These are phyloP conservation scores for Cryoendolithus antarcticus DNA, from an alignment of 2,329 filamentous ascomycete species.

Conservation along the genomic window DNA sequence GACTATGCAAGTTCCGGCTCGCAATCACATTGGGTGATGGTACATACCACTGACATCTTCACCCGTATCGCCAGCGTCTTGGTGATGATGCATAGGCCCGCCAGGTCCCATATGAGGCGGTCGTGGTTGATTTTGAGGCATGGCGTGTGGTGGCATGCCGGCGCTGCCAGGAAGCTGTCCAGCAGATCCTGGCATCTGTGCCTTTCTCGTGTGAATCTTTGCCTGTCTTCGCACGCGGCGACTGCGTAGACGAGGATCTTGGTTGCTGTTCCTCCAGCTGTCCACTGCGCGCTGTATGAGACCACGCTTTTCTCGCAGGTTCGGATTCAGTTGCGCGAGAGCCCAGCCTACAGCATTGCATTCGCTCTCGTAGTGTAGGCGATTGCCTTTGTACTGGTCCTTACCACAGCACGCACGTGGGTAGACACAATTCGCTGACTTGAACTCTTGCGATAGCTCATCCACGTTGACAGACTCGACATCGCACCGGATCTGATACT, in stretches of 20 bases:
- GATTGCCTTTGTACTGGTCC: constrained; percentile 92
- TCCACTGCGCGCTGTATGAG: constrained; percentile 95
- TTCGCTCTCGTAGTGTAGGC: constrained; percentile 91
- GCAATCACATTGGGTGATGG: constrained; percentile 64
- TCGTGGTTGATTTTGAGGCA: constrained; percentile 42
- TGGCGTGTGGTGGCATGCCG: constrained; percentile 50
- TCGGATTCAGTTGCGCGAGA: constrained; percentile 81
- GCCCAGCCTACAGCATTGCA: constrained; percentile 99
- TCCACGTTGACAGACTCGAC: constrained; percentile 94
- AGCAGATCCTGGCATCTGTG: constrained; percentile 12
- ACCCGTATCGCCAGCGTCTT: constrained; percentile 53
- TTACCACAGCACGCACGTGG: constrained; percentile 89
- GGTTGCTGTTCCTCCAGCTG: constrained; percentile 98
- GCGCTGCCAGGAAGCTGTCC: constrained; percentile 54
- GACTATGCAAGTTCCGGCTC: background rate
- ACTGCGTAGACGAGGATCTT: constrained; percentile 82
- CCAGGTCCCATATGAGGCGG: constrained; percentile 52
- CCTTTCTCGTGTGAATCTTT: constrained; percentile 70
- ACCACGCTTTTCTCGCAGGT: constrained; percentile 82
- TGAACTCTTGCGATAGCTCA: constrained; percentile 74
- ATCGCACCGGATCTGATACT: constrained; percentile 96
- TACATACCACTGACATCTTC: constrained; percentile 94
- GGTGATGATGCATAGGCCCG: constrained; percentile 53
- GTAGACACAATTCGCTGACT: constrained; percentile 96
- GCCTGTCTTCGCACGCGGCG: constrained; percentile 87